Base-by-base conservation (phyloP, 2,329 filamentous ascomycete species). In the Cryphonectria parasitica region DNA sequence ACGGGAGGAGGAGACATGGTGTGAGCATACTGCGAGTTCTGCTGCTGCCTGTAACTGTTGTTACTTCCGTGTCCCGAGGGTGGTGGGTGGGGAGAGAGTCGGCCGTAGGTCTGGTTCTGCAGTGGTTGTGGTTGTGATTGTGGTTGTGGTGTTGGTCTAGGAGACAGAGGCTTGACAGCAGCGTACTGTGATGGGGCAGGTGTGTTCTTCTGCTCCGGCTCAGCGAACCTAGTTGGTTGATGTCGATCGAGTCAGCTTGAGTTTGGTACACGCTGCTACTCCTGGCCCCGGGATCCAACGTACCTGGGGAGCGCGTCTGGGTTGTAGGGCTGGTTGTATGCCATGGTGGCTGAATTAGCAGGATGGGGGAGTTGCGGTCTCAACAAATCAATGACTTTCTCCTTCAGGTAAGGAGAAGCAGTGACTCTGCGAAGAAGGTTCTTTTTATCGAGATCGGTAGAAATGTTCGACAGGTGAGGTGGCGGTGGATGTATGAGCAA, bases 261-360 rank as follows among this genome's bases (percentile, higher is more conserved):
- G 39, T n/a, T 22, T 22, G 39, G 22, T 43, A 2, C 22, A 3
- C 41, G 6, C 43, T 49, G 2, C 17, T 49, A n/a, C 45, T 49
- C 45, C 22, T 49, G 45, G 8, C 10, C 7, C 45, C 19, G 34
- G 22, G 41, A 64, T 39, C 65, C 56, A 66, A 63, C 91, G 83
- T 87, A 96, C 92, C 94, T 94, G 79, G 95, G 95, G 74, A 99
- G 89, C 79, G 94, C 93, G 85, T 99, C 95, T 45, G 95, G 95
- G 81, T 99, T 97, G 84, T 94, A 96, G 69, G 91, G 89, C 80
- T 90, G 90, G 83, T 97, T 97, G 87, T 98, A 98, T 69, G 95
- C 95, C 95, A 98, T 98, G 72, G 79, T 81, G 36, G 60, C 28
- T 45, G 64, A 43, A 43, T 68, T 6, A 66, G 64, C 66, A n/a